Conservation (phyloP, 73 alveolate species). For the Tetrahymena borealis region DNA sequence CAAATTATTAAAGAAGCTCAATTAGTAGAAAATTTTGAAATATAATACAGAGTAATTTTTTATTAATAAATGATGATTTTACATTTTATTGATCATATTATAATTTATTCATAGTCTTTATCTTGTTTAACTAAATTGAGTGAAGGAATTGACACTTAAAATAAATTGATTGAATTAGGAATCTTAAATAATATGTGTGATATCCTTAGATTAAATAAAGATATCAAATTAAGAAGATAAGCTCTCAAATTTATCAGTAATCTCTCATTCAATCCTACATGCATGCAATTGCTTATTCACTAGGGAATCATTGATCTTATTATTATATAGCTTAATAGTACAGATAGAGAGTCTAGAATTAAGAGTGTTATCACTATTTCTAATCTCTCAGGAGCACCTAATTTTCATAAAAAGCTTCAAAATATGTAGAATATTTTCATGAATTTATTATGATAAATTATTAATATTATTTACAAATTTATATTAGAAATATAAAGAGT, state of each 20-base stretch:
- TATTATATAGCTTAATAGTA: slow-evolving; percentile 16
- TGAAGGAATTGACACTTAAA: not conserved
- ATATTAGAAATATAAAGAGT: slow-evolving; percentile 14
- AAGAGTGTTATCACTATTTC: slow-evolving; percentile 25
- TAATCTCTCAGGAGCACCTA: slow-evolving; percentile 24
- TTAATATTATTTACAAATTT: not conserved
- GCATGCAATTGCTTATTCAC: slow-evolving; percentile 4
- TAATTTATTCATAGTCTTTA: not conserved
- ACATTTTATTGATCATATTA: no score
- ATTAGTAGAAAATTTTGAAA: not conserved
- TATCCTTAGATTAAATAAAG: not conserved
- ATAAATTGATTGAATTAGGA: not conserved
- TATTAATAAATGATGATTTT: no score
- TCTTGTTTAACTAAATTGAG: not conserved
- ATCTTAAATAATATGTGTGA: not conserved
- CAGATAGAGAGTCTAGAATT: slow-evolving; percentile 25
- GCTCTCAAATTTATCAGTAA: slow-evolving; percentile 25
- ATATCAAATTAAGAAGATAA: not conserved
- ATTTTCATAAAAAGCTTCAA: slow-evolving; percentile 22
- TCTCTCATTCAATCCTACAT: slow-evolving; percentile 26
- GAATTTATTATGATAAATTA: not conserved
- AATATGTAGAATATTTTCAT: not conserved
- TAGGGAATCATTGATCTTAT: slow-evolving; percentile 36
- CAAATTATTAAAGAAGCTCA: not conserved
- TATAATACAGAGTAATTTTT: not conserved